These are phyloP conservation scores for Aspergillus sp. DNA, from an alignment of 2,329 filamentous ascomycete species.

Conservation along the genomic window DNA sequence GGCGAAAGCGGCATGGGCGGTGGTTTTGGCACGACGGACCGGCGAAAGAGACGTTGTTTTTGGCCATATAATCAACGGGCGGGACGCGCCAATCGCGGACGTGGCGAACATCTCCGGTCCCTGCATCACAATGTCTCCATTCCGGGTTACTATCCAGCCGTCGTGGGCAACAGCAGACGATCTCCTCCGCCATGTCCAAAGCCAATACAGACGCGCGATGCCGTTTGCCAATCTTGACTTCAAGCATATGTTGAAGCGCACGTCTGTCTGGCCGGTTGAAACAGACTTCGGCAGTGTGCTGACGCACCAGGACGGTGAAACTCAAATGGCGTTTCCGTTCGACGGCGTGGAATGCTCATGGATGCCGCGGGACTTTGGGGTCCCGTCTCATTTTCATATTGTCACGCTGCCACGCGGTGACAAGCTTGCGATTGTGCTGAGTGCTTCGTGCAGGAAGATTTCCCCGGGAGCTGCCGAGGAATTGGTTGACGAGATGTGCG, in stretches of 20 bases:
- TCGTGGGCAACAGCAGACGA: background rate
- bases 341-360: background rate
- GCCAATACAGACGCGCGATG: conserved; percentile 1
- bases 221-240: conserved; percentile 1
- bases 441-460: background rate
- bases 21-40: conserved; percentile 27
- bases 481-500: background rate
- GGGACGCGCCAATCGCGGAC: conserved; percentile 28
- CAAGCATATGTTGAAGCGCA: background rate
- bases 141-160: conserved; percentile 1
- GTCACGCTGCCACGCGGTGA: background rate
- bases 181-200: conserved; percentile 1
- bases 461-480: background rate
- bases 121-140: conserved; percentile 1
- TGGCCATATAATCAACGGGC: conserved; percentile 33
- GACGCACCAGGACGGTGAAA: background rate
- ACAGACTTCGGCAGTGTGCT: background rate
- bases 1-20: conserved; percentile 32
- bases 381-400: background rate
- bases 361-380: background rate
- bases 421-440: background rate
- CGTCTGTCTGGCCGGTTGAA: background rate
- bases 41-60: conserved; percentile 31
- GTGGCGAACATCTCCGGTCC: conserved; percentile 33
- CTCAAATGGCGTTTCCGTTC: background rate